Evolutionary conservation across 164 flowering plant genomes (phyloP), one percentile per base, ranked within the genome.

Genomic region (Vitis rupestris): DNA sequence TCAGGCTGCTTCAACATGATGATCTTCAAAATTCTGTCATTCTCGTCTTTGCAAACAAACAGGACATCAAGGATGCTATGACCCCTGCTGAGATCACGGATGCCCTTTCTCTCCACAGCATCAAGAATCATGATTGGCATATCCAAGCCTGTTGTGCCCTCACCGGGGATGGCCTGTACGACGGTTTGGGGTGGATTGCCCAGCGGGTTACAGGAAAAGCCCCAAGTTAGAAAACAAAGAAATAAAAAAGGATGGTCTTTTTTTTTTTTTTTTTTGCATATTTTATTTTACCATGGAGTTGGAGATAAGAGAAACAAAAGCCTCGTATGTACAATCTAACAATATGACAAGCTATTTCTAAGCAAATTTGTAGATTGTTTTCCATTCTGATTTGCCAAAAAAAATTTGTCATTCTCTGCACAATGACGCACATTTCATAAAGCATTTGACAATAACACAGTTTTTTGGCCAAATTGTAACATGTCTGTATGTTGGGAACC

Each of bases 111-210:
- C 97, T 92, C 48, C 97, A 92, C 75, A 90, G 90, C 78, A 94
- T 94, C 74, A 94, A 94, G 82, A 85, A 88, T 57, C 97, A 90
- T 59, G 94, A 92, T 63, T 94, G 98, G 98, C 98, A 90, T 78
- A 94, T 94, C 67, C 98, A 94, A 76, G 92, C 94, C 15, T 89
- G 95, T 66, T 86, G 86, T 79, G 98, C 97, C 55, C 84, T 94
- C 61, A 90, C 94, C 0, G 95, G 98, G 7, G 94, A 92, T 1
- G 97, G 98, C 14, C 70, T 92, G 44, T 89, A 86, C 54, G 97
- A 94, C 70, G 98, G 98, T 49, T 71, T 91, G 60, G 97, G 96
- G 14, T 94, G 98, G 98, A 81, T 94, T 61, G 94, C 96, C 5
- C 91, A 89, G 78, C 82, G 77, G 27, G 94, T 92, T 29, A 79